Evolutionary conservation across 176 grass and related monocot species (phyloP), one percentile per base, ranked within the genome.

Genomic region (Ensete glaucum): DNA sequence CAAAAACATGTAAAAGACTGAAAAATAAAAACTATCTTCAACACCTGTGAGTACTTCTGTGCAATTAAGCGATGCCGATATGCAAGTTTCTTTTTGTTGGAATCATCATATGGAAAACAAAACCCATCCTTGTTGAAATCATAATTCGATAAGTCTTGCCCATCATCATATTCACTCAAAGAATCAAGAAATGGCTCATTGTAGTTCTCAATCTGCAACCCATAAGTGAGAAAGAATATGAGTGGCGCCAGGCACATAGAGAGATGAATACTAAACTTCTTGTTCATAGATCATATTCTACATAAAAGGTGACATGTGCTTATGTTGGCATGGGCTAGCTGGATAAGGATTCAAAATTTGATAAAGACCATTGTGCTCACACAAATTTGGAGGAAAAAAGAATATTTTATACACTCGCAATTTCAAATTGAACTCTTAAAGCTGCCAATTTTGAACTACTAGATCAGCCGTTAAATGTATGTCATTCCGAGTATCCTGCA

Each of bases 11-110:
- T 6, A 43, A 43, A 6, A 50, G 9, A 50, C 2, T 16, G 3
- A 72, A 73, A 67, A 78, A 69, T 56, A 15, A 4, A 80, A 34
- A 59, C 73, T 58, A 87, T 20, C 64, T 87, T 82, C 53, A 12
- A 77, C 67, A 96, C 93, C 93, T 96, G 87, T 77, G 82, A 83
- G 85, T 92, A 96, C 78, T 96, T 96, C 52, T 96, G 87, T 76
- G 76, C 34, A 71, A 90, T 81, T 64, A 85, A 77, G 76, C 89
- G 93, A 69, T 92, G 89, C 73, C 93, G 86, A 64, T 92, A 96
- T 84, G 93, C 89, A 78, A 96, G 89, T 78, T 92, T 96, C 79
- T 70, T 96, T 86, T 96, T 92, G 72, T 87, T 96, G 62, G 68
- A 27, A 86, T 90, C 86, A 86, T 96, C 93, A 73, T 76, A 90